These are phyloP conservation scores for Forsythia suspensa DNA, from an alignment of 257 asterid genomes.

Conservation along the genomic window DNA sequence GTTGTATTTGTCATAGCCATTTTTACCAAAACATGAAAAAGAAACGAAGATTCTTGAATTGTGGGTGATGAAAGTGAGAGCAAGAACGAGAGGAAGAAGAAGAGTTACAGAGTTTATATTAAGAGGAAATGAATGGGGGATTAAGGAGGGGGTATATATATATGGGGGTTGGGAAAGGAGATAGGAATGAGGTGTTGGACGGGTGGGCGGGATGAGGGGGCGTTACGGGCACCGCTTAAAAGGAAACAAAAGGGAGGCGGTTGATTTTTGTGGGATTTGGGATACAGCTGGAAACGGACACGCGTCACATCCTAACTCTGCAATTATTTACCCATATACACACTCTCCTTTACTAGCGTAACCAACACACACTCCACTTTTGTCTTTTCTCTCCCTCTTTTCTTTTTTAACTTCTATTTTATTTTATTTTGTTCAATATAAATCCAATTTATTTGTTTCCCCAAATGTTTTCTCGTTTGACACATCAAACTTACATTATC, in stretches of 20 bases:
- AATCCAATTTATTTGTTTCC: too few relatives aligned
- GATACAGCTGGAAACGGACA: constrained; percentile 89
- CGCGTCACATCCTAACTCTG: constrained; percentile 58
- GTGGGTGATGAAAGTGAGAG: neutral
- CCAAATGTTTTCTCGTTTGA: too few relatives aligned
- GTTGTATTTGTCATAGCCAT: constrained; percentile 26
- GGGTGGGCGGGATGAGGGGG: constrained; percentile 29
- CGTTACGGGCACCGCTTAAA: constrained; percentile 59
- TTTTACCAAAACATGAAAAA: constrained; percentile 14
- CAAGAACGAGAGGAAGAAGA: neutral
- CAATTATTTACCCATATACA: constrained; percentile 46
- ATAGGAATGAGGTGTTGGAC: neutral
- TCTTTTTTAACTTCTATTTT: neutral
- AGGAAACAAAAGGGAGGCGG: constrained; percentile 42
- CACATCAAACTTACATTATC: too few relatives aligned
- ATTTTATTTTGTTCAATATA: neutral
- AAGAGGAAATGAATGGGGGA: neutral
- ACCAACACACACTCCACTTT: constrained; percentile 20
- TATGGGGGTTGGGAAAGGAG: neutral
- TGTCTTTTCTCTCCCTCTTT: neutral
- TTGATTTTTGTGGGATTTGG: constrained; percentile 47
- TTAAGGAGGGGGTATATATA: constrained; percentile 6
- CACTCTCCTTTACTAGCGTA: constrained; percentile 28
- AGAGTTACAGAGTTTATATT: neutral
- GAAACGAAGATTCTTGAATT: neutral